A percentile compares a stretch with the other conserved stretches of the same genome.
Conservation (phyloP, 2,329 filamentous ascomycete genomes). For the Penicillium hordei region DNA sequence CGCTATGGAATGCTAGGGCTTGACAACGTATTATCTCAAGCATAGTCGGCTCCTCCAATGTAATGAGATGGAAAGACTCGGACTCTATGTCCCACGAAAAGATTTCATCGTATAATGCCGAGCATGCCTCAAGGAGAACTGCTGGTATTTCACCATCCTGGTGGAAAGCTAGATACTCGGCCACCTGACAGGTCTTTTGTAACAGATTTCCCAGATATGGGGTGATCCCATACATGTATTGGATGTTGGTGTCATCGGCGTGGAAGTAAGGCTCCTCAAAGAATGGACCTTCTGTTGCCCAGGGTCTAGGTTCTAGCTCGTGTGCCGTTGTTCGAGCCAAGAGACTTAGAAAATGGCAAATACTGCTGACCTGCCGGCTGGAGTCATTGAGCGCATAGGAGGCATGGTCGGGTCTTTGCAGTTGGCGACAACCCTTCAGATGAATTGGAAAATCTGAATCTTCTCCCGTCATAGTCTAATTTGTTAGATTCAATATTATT, state of each 20-base stretch:
- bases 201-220: conserved; percentile 19
- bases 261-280: conserved; percentile 4
- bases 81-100: conserved; percentile 6
- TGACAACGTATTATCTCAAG: conserved; percentile 17
- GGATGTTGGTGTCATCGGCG: conserved; percentile 10
- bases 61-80: conserved; percentile 4
- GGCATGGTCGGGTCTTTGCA: conserved; percentile 2
- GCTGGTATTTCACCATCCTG: not conserved
- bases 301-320: conserved; percentile 9
- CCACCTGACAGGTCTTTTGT: conserved; percentile 16
- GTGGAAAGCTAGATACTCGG: conserved; percentile 6
- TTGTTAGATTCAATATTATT: not conserved
- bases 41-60: not conserved
- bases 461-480: conserved; percentile 19
- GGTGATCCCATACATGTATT: conserved; percentile 25
- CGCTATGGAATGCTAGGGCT: conserved; percentile 19
- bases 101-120: not conserved
- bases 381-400: conserved; percentile 5
- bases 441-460: conserved; percentile 25
- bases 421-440: conserved; percentile 16
- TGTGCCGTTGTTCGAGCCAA: conserved; percentile 19
- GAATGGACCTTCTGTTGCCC: not conserved
- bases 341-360: conserved; percentile 22
- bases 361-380: conserved; percentile 17
- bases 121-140: not conserved